phyloP scores from a whole-genome alignment of 176 grass and related monocot genomes.

The bread wheat (Triticum aestivum) region DNA sequence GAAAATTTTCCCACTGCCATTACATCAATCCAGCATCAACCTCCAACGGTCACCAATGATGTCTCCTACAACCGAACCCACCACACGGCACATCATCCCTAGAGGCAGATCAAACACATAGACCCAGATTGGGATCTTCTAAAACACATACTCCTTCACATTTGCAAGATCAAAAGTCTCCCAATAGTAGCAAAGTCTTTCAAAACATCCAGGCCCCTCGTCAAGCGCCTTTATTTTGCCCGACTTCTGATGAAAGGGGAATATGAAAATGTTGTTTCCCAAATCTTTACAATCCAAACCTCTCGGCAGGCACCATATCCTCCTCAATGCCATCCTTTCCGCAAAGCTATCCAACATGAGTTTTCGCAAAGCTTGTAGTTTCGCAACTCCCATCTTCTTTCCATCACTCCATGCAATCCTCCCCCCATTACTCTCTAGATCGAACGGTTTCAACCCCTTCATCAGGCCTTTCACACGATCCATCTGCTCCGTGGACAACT shows the following conservation, averaged over 20 bases:
- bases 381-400: neutral
- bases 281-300: neutral
- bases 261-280: neutral
- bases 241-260: neutral
- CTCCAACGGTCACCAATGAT: neutral
- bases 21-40: neutral
- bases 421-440: neutral
- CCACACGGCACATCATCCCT: neutral
- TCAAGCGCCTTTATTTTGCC: neutral
- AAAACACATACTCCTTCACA: neutral
- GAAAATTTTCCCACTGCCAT: neutral
- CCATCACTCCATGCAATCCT: neutral
- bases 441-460: neutral
- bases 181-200: neutral
- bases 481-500: neutral
- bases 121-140: neutral
- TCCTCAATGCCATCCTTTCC: neutral
- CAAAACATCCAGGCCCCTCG: neutral
- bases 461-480: neutral
- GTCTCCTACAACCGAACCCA: neutral
- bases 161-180: neutral
- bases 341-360: neutral
- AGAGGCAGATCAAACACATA: neutral
- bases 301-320: neutral
- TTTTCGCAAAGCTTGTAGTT: neutral